Evolutionary conservation across 495 filamentous ascomycete genomes (phyloP), one percentile per base, ranked within the genome.

Genomic region (Podospora pseudocomata): DNA sequence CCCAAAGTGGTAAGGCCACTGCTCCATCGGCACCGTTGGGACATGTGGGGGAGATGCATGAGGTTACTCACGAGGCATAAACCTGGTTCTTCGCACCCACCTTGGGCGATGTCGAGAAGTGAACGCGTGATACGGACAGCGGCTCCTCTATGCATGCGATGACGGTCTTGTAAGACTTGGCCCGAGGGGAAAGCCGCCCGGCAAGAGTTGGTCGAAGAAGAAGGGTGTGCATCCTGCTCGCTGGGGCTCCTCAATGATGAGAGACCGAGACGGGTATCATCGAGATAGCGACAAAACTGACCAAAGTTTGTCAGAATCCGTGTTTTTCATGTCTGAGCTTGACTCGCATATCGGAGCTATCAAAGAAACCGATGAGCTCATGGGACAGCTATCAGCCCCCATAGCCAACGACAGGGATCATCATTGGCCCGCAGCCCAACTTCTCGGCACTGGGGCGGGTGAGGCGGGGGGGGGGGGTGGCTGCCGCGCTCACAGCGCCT

Each of bases 71-170:
- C 84, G 80, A 70, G 32, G 69, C 66, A 60, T 78, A 84, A n/a
- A 86, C 71, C 63, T 82, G 81, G 70, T 86, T 86, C 63, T 72
- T 70, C 2, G 77, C 76, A 32, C 56, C 34, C 4, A 66, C 66
- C 57, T 34, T 64, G 34, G 27, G 72, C 28, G 81, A 77, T 44
- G 71, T 73, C 16, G 76, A 77, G 58, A 83, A 79, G 16, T 28
- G 39, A 49, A 68, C 65, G 26, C 65, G 65, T 11, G 65, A 71
- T 18, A 60, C 53, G 39, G 49, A 32, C 39, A 49, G 39, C 39
- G 39, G 15, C 39, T 49, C 13, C 5, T 53, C 66, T 23, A 23
- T 65, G 62, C 30, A 65, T 20, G 54, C 18, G 39, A 67, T 11
- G 57, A 66, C 5, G 60, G 60, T 7, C 23, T 57, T 23, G 53